Percentiles rank a stretch among this genome's conserved stretches.
Conservation (phyloP, 306 rosid genomes). For the Glycine tomentella region DNA sequence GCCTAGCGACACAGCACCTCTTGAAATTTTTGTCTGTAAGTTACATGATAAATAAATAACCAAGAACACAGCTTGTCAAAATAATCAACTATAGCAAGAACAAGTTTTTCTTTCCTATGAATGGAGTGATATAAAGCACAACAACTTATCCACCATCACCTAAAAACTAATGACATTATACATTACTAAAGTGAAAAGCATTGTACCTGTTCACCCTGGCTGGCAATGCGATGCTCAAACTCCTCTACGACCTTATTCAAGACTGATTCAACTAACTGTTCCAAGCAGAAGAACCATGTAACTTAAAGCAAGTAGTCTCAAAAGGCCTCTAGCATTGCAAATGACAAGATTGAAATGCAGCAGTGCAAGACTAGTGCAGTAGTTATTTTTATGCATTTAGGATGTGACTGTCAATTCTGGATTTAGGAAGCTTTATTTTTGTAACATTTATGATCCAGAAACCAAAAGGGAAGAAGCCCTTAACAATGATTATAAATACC, state of each 20-base stretch:
- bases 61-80: slow-evolving; percentile 28
- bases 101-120: not conserved
- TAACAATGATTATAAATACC: not conserved
- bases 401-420: too few relatives aligned
- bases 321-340: slow-evolving; percentile 31
- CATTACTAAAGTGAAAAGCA: slow-evolving; percentile 29
- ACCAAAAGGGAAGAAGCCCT: slow-evolving; percentile 3
- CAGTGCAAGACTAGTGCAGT: slow-evolving; percentile 33
- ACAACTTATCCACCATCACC: not conserved
- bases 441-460: not conserved
- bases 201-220: slow-evolving; percentile 72
- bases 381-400: not conserved
- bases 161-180: not conserved
- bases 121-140: slow-evolving; percentile 1
- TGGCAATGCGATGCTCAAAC: slow-evolving; percentile 76
- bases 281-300: slow-evolving; percentile 51
- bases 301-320: slow-evolving; percentile 34
- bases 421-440: slow-evolving; percentile 26
- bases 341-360: slow-evolving; percentile 36
- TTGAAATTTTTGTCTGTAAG: slow-evolving; percentile 59
- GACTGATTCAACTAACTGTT: slow-evolving; percentile 88
- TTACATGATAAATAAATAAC: slow-evolving; percentile 23
- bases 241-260: slow-evolving; percentile 86
- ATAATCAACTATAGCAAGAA: slow-evolving; percentile 25
- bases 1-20: slow-evolving; percentile 55